Evolutionary conservation across 768 basidiomycete genomes (phyloP).

Genomic region (Leccinellum rugosiceps): DNA sequence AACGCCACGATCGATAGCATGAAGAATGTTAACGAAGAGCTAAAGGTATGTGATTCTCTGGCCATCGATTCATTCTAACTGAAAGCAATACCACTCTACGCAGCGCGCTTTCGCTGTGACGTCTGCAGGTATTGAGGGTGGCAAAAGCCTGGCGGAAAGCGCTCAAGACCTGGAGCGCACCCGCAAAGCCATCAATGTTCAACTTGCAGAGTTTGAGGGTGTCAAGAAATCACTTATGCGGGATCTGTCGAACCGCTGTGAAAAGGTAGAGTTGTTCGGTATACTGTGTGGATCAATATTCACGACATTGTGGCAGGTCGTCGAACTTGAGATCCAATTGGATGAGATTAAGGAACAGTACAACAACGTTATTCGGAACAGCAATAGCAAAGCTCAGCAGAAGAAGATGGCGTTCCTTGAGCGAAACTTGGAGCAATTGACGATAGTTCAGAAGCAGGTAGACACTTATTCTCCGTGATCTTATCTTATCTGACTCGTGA

Average conservation of each 20-base stretch:
- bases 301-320: slow-evolving; percentile 58
- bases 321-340: slow-evolving; percentile 97
- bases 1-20: slow-evolving; percentile 87
- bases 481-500: slow-evolving; percentile 12
- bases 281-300: slow-evolving; percentile 12
- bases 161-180: slow-evolving; percentile 96
- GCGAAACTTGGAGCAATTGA: slow-evolving; percentile 93
- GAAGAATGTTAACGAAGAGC: slow-evolving; percentile 95
- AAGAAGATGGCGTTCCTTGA: slow-evolving; percentile 99
- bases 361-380: slow-evolving; percentile 96
- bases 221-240: slow-evolving; percentile 99
- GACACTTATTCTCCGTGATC: slow-evolving; percentile 14
- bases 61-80: slow-evolving; percentile 5
- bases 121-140: slow-evolving; percentile 94
- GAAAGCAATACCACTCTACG: neutral
- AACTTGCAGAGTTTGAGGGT: slow-evolving; percentile 96
- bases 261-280: slow-evolving; percentile 65
- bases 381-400: slow-evolving; percentile 97
- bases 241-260: slow-evolving; percentile 98
- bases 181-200: slow-evolving; percentile 95
- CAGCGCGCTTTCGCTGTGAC: slow-evolving; percentile 97
- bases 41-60: slow-evolving; percentile 66
- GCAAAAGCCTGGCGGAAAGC: slow-evolving; percentile 94
- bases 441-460: slow-evolving; percentile 96
- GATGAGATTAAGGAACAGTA: slow-evolving; percentile 99